Percentiles rank a stretch among this genome's conserved stretches.
Evolutionary conservation across 2,329 filamentous ascomycete genomes (phyloP).

Genomic region (Fusarium albidum): DNA sequence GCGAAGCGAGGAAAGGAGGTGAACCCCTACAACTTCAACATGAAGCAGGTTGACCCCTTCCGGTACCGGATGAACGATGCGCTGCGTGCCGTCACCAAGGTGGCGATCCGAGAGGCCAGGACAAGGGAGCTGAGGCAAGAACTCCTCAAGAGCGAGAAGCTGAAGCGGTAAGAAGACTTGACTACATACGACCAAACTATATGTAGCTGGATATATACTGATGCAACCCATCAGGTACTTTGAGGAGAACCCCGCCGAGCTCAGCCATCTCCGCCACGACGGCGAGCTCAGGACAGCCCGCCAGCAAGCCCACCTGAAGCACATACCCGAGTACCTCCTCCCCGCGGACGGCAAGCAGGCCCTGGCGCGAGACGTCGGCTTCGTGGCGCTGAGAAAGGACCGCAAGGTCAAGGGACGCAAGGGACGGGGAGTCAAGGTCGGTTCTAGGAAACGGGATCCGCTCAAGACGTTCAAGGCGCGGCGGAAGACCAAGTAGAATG

Average conservation of each 20-base stretch:
- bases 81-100: conserved; percentile 85
- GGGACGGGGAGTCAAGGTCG: conserved; percentile 56
- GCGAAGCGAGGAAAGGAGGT: conserved; percentile 80
- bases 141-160: conserved; percentile 90
- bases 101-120: conserved; percentile 88
- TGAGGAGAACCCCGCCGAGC: conserved; percentile 92
- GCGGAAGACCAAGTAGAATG: conserved; percentile 52
- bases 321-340: conserved; percentile 93
- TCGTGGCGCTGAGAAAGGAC: conserved; percentile 73
- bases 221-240: conserved; percentile 68
- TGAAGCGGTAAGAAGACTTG: conserved; percentile 74
- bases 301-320: conserved; percentile 88
- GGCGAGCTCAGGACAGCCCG: conserved; percentile 84
- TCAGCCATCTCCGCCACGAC: conserved; percentile 89
- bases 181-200: no score
- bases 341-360: conserved; percentile 79
- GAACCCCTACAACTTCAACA: conserved; percentile 93
- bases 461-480: conserved; percentile 85
- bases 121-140: conserved; percentile 89
- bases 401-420: conserved; percentile 60
- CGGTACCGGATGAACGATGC: conserved; percentile 95
- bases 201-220: neutral
- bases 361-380: conserved; percentile 74
- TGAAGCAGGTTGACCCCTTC: conserved; percentile 92
- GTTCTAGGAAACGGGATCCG: conserved; percentile 78